A percentile compares a stretch with the other conserved stretches of the same genome.
Evolutionary conservation across 805 yeast genomes (phyloP).

Genomic region (Yarrowia deformans): DNA sequence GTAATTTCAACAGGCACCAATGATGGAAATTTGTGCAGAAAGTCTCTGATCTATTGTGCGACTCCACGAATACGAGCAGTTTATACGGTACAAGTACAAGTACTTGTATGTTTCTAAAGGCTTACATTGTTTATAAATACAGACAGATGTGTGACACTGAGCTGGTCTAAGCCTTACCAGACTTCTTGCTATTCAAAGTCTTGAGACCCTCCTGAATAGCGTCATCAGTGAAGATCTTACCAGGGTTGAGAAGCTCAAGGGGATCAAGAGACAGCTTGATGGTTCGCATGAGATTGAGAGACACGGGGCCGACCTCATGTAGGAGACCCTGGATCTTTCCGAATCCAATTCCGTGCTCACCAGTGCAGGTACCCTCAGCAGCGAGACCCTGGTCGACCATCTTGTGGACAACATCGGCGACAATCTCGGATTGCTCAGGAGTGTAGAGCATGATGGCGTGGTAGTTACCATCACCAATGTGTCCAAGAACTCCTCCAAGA

Average conservation of each 20-base stretch:
- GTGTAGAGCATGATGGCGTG: constrained; percentile 62
- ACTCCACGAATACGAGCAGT: neutral
- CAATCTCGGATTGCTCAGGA: constrained; percentile 55
- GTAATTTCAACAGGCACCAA: too few species aligned
- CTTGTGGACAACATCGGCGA: constrained; percentile 60
- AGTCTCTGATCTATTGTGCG: neutral
- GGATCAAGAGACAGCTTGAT: constrained; percentile 79
- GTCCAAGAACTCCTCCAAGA: constrained; percentile 71
- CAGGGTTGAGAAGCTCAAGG: constrained; percentile 75
- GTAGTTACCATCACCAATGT: constrained; percentile 85
- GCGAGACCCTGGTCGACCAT: constrained; percentile 72
- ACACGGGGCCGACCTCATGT: constrained; percentile 70
- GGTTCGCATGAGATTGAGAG: constrained; percentile 75
- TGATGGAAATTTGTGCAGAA: too few species aligned
- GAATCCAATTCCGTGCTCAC: constrained; percentile 84
- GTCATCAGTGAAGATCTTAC: constrained; percentile 63
- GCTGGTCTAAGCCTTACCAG: constrained; percentile 27
- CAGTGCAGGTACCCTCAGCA: constrained; percentile 84
- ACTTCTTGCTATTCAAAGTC: constrained; percentile 11
- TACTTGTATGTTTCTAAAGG: neutral
- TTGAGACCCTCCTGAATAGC: constrained; percentile 31
- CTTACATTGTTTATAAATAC: constrained; percentile 16
- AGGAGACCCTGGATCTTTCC: constrained; percentile 71
- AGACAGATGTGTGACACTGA: neutral
- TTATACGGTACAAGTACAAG: neutral